Evolutionary conservation across 805 yeast species (phyloP).

Genomic region (Candida mattraensis): DNA sequence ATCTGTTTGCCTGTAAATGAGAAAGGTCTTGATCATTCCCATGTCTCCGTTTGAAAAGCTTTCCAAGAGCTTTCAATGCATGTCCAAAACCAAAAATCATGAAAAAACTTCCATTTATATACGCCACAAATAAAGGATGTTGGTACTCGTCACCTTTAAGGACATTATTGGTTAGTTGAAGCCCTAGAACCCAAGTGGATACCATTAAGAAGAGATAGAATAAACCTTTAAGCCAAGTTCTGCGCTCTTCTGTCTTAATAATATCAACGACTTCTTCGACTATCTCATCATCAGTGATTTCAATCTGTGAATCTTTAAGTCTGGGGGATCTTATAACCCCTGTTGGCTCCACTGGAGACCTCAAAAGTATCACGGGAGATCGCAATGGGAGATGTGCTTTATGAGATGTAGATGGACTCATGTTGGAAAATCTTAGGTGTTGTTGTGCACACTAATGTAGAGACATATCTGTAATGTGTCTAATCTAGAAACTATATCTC

Average conservation of each 20-base stretch:
- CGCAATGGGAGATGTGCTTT: conserved; percentile 10
- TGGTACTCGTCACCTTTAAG: conserved; percentile 47
- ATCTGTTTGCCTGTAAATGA: neutral
- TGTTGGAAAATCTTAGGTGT: too few relatives aligned
- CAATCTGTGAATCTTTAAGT: conserved; percentile 8
- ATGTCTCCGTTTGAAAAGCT: conserved; percentile 9
- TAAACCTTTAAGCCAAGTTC: conserved; percentile 45
- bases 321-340: conserved; percentile 21
- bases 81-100: conserved; percentile 46
- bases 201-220: conserved; percentile 42
- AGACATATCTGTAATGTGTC: too few relatives aligned
- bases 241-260: conserved; percentile 38
- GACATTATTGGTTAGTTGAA: conserved; percentile 49
- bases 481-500: too few relatives aligned
- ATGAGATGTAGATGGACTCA: too few relatives aligned
- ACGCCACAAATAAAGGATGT: conserved; percentile 49
- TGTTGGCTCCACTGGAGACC: conserved; percentile 16
- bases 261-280: conserved; percentile 32
- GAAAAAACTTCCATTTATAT: conserved; percentile 49
- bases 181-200: conserved; percentile 47
- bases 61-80: conserved; percentile 4
- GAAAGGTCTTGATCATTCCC: neutral
- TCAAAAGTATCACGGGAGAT: conserved; percentile 23
- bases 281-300: conserved; percentile 24
- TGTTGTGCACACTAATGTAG: too few relatives aligned